Conservation (phyloP, 768 basidiomycete genomes). For the Tulasnella sp. region DNA sequence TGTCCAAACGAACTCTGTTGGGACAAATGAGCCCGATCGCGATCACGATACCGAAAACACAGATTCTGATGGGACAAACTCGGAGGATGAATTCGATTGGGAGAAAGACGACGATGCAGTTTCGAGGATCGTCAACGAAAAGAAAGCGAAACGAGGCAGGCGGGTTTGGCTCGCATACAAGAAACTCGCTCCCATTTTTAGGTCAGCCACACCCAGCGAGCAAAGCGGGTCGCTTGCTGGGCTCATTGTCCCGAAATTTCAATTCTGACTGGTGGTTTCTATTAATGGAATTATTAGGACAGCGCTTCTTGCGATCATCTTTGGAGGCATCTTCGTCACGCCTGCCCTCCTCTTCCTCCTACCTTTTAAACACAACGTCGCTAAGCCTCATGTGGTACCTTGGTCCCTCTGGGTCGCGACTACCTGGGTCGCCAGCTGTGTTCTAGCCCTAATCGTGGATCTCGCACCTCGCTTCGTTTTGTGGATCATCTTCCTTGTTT, state of each 20-base stretch:
- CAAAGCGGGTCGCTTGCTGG: neutral
- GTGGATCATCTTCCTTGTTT: conserved; percentile 40
- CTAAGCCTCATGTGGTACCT: conserved; percentile 45
- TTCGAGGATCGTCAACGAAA: conserved; percentile 22
- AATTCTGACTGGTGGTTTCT: neutral
- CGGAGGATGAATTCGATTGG: conserved; percentile 66
- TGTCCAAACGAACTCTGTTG: neutral
- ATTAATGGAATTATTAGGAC: conserved; percentile 35
- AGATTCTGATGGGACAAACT: conserved; percentile 35
- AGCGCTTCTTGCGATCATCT: conserved; percentile 46
- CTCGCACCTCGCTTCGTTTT: conserved; percentile 47
- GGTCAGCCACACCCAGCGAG: neutral
- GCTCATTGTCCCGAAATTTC: neutral
- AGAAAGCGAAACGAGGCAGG: conserved; percentile 50
- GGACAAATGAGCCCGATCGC: neutral
- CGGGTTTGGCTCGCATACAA: conserved; percentile 53
- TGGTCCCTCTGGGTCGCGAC: conserved; percentile 52
- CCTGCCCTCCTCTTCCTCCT: conserved; percentile 59
- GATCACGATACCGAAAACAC: neutral
- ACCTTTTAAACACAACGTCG: conserved; percentile 40
- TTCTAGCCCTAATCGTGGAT: conserved; percentile 55
- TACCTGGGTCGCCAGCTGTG: conserved; percentile 48
- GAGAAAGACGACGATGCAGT: conserved; percentile 45
- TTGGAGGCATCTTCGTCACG: conserved; percentile 51
- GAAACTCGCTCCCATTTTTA: conserved; percentile 48